A percentile compares a stretch with the other conserved stretches of the same genome.
phyloP scores from a whole-genome alignment of 176 grass and related monocot genomes.

The Triticum turgidum region DNA sequence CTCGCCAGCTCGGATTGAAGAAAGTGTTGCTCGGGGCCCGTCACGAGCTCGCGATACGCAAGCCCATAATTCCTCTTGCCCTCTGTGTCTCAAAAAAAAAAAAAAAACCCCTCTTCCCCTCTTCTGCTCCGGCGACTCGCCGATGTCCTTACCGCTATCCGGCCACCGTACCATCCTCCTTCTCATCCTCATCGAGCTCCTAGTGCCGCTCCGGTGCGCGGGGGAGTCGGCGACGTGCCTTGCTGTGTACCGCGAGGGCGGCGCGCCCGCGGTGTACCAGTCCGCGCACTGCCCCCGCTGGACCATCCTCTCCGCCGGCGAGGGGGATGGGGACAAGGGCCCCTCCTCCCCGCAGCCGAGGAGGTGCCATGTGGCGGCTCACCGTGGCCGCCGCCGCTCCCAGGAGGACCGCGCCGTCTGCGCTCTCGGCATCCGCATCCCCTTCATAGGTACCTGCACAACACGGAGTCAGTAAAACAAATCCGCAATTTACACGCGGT shows the following conservation, averaged over 20 bases:
- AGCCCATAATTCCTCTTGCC: not conserved
- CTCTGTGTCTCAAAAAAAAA: no score
- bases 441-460: constrained; percentile 59
- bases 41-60: not conserved
- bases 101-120: not conserved
- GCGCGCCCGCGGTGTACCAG: constrained; percentile 82
- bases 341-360: constrained; percentile 11
- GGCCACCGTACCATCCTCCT: not conserved
- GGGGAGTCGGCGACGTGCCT: constrained; percentile 72
- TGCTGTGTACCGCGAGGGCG: constrained; percentile 75
- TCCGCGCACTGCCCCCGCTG: constrained; percentile 85
- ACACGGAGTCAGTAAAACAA: not conserved
- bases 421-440: constrained; percentile 81
- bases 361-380: constrained; percentile 55
- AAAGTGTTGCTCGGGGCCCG: not conserved
- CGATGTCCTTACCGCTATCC: constrained; percentile 14
- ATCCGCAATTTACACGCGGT: not conserved
- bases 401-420: constrained; percentile 87
- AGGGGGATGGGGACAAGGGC: not conserved
- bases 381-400: constrained; percentile 63
- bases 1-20: not conserved
- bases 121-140: constrained; percentile 17
- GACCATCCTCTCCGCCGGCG: constrained; percentile 49
- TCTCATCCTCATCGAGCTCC: not conserved
- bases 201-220: constrained; percentile 11